Percentiles rank a stretch among this genome's conserved stretches.
These are phyloP conservation scores for Metahyphopichia silvanorum DNA, from an alignment of 805 yeast genomes.

Conservation along the genomic window DNA sequence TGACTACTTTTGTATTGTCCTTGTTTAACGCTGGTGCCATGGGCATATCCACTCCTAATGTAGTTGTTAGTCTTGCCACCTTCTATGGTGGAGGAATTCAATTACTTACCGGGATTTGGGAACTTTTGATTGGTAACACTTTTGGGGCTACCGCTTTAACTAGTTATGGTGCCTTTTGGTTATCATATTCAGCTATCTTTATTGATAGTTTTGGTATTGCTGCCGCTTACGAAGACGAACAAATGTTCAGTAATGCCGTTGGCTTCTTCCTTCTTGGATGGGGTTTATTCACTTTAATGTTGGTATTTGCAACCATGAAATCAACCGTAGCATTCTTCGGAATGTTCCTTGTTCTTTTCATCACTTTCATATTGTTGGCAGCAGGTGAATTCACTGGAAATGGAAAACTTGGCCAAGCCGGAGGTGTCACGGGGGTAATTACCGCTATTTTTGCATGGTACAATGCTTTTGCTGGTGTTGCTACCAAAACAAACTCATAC, in stretches of 20 bases:
- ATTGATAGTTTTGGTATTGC: slow-evolving; percentile 59
- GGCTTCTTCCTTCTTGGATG: slow-evolving; percentile 63
- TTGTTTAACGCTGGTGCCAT: slow-evolving; percentile 54
- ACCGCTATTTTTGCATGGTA: slow-evolving; percentile 59
- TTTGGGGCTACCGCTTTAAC: slow-evolving; percentile 65
- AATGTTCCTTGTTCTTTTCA: slow-evolving; percentile 49
- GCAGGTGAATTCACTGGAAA: slow-evolving; percentile 48
- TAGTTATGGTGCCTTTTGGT: slow-evolving; percentile 71
- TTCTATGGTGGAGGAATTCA: slow-evolving; percentile 65
- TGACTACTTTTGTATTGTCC: slow-evolving; percentile 60
- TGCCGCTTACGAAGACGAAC: slow-evolving; percentile 46
- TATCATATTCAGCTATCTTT: slow-evolving; percentile 58
- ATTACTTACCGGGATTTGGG: slow-evolving; percentile 65
- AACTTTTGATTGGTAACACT: slow-evolving; percentile 58
- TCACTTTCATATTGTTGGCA: slow-evolving; percentile 56
- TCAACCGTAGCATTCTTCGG: slow-evolving; percentile 64
- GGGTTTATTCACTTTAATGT: slow-evolving; percentile 57
- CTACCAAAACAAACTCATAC: slow-evolving; percentile 58
- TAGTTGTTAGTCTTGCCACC: slow-evolving; percentile 54
- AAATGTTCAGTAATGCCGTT: slow-evolving; percentile 45
- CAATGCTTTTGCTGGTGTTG: slow-evolving; percentile 62
- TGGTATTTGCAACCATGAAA: slow-evolving; percentile 53
- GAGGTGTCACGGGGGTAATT: slow-evolving; percentile 59
- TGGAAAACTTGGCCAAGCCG: slow-evolving; percentile 46
- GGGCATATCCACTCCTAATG: slow-evolving; percentile 49